Percentiles rank a stretch among this genome's conserved stretches.
phyloP scores from a whole-genome alignment of 2,329 filamentous ascomycete genomes.

The Fusarium nelsonii region DNA sequence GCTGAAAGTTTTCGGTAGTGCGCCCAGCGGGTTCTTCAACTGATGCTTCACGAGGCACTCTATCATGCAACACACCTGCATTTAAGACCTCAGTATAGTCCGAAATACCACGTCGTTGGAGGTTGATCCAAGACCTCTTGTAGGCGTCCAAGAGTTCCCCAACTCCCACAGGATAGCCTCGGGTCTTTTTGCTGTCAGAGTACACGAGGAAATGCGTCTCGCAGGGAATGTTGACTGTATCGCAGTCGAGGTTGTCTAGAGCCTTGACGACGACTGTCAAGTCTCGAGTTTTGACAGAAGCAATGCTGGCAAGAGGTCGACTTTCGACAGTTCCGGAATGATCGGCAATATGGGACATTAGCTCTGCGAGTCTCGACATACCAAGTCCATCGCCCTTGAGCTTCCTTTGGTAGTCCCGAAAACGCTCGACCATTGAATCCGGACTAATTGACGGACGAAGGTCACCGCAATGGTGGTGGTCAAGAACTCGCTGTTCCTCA shows the following conservation, averaged over 20 bases:
- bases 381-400: accelerated
- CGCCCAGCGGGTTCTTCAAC: too few relatives aligned
- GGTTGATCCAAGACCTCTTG: neutral
- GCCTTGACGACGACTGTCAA: neutral
- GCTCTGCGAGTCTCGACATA: neutral
- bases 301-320: accelerated
- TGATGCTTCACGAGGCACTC: neutral
- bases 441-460: neutral
- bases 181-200: neutral
- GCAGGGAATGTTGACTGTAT: neutral
- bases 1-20: neutral
- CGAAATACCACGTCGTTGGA: accelerated
- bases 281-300: neutral
- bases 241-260: neutral
- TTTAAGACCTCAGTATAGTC: too few relatives aligned
- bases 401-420: neutral
- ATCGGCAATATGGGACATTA: neutral
- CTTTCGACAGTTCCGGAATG: accelerated
- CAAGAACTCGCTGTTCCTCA: neutral
- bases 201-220: neutral
- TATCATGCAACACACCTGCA: accelerated
- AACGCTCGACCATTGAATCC: neutral
- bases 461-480: neutral
- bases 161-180: accelerated
- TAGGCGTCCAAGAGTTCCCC: neutral